Evolutionary conservation across 805 yeast genomes (phyloP), one percentile per base, ranked within the genome.

Genomic region (Myxozyma geophila): DNA sequence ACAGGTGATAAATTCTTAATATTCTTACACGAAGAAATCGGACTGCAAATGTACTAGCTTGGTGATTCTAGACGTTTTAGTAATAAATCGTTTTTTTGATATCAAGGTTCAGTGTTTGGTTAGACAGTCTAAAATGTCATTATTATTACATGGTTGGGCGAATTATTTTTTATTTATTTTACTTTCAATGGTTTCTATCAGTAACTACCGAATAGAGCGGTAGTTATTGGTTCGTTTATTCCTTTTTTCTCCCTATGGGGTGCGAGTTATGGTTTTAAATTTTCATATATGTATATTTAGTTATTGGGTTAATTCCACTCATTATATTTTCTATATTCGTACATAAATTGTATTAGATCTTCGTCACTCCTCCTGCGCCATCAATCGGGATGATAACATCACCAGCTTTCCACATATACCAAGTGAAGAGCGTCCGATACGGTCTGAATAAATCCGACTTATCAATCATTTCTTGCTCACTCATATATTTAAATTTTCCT

Each of bases 371-470:
- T 46, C 19, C 49, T 13, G 55, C 55, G 35, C 59, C 65, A 50
- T 54, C 60, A 28, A 66, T 59, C 5, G 69, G 68, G 13, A 66
- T 51, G 40, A 66, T 64, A 28, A 64, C 65, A 41, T 66, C 65
- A 9, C 52, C 62, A 15, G 67, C 70, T 44, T 70, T 37, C 70
- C 70, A 67, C 70, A 67, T 67, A 53, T 66, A 67, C 70, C 70
- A 67, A 7, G 60, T 47, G 43, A 66, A 57, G 28, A 67, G 19
- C 2, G 59, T 61, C 23, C 87, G 78, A 72, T 87, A 87, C 0
- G 97, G 97, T 53, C 76, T 74, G 71, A 85, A 91, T 59, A 73
- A 73, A 40, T 81, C 81, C 0, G 91, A 89, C 41, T 86, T 78
- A 33, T 78, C 78, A 56, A 79, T 92, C 96, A 90, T 74, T 81